phyloP scores from a whole-genome alignment of 2,329 filamentous ascomycete genomes.

The Colletotrichum salicis region DNA sequence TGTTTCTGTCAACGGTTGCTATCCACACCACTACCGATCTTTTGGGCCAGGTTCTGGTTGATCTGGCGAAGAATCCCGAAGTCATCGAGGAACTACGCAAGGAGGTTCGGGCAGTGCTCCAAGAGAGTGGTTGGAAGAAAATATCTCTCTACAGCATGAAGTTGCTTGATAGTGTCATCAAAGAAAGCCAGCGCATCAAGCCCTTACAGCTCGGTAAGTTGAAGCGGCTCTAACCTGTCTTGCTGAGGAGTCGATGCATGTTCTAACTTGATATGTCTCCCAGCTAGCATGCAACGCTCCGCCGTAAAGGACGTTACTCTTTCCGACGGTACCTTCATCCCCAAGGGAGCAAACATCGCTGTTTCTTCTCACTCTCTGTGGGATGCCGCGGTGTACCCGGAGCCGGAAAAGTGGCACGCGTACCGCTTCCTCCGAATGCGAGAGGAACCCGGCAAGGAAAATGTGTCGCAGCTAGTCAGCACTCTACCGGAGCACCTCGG shows the following conservation, averaged over 20 bases:
- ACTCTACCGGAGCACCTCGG: slow-evolving; percentile 47
- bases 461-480: slow-evolving; percentile 52
- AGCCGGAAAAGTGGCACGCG: slow-evolving; percentile 15
- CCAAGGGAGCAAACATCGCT: slow-evolving; percentile 8
- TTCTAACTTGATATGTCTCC: no score
- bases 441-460: slow-evolving; percentile 18
- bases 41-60: slow-evolving; percentile 48
- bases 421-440: slow-evolving; percentile 24
- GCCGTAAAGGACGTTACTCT: slow-evolving; percentile 8
- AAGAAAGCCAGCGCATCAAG: slow-evolving; percentile 48
- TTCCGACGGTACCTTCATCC: slow-evolving; percentile 28
- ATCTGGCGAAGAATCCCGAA: slow-evolving; percentile 52
- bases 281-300: slow-evolving; percentile 29
- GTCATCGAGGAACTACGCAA: slow-evolving; percentile 52
- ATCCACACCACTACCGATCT: slow-evolving; percentile 55
- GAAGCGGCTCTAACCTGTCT: neutral
- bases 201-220: slow-evolving; percentile 23
- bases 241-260: neutral
- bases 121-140: slow-evolving; percentile 49
- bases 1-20: slow-evolving; percentile 76
- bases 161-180: slow-evolving; percentile 54
- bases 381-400: slow-evolving; percentile 12
- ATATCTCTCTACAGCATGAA: slow-evolving; percentile 50
- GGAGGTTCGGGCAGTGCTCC: slow-evolving; percentile 50
- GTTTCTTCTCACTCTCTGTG: slow-evolving; percentile 13